Base-by-base conservation (phyloP, 257 asterid genomes). In the Verbascum thapsus region DNA sequence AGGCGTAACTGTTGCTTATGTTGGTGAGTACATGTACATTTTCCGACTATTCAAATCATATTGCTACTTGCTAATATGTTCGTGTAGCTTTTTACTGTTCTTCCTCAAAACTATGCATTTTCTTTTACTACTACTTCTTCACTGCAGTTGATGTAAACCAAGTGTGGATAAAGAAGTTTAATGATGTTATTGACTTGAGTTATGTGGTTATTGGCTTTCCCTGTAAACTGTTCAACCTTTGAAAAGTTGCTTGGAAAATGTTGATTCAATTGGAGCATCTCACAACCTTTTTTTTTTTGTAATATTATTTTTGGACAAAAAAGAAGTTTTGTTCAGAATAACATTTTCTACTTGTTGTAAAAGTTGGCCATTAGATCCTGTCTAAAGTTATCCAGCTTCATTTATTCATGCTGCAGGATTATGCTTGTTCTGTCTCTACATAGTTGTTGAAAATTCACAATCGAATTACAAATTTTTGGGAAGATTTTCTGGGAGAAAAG, bases 1-100 rank as follows among this genome's bases (percentile, higher is more conserved):
- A 0, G 91, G 89, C 57, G 94, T 81, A 12, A 85, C 97, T 1
- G 86, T 94, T 71, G 94, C 96, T 35, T 94, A 87, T 72, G 76
- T 83, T 7, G 97, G 98, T 88, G 52, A 72, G 81, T 40, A 1
- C 12, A 37, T 4, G 51, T 45, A 5, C 22, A 15, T 19, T 49
- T 13, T 19, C 51, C 42, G n/a, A n/a, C n/a, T n/a, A n/a, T n/a
- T n/a, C n/a, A n/a, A n/a, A 26, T 26, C 32, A 26, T 26, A 26
- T 26, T 26, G 32, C 32, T 26, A 26, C 2, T 26, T 26, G 32
- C 32, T 26, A 26, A 5, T 26, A 26, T 26, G 32, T 5, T 26
- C 3, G 2, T 2, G 32, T 26, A 26, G 32, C 2, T 26, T 26
- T 26, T 26, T 26, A 26, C 32, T 26, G 5, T 26, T 26, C 32